Base-by-base conservation (phyloP, 2,329 filamentous ascomycete genomes). In the Cercospora beticola region DNA sequence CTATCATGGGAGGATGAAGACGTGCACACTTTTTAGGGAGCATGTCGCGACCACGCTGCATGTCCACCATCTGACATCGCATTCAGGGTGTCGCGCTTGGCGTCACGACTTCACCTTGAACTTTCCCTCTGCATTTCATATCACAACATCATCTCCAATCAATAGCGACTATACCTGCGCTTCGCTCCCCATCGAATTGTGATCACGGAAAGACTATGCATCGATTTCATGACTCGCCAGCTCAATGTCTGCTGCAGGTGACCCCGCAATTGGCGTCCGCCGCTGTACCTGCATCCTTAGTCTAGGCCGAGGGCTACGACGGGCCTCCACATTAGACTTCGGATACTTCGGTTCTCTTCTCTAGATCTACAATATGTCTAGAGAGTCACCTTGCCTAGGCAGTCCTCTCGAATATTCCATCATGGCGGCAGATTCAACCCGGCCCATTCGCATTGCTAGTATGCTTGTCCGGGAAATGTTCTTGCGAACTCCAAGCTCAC, bases 361-460 rank as follows among this genome's bases (percentile, higher is more conserved):
- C 16, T 33, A 21, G 8, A n/a, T 49, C 12, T 33, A 31, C 18
- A 43, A 33, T 4, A 69, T 69, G 67, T 61, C 61, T 8, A 64
- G 69, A 66, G 64, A 68, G 43, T 40, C 61, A 30, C 66, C 68
- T 52, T 71, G 70, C n/a, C 43, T 70, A 18, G 71, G 70, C 14
- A 71, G 70, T 52, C 70, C 68, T 12, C 18, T 69, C 18, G 66
- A 70, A 49, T 69, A 69, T 40, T 70, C 66, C 10, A 73, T 69
- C 23, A 73, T 73, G 72, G 65, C 71, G 40, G 68, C 68, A 62
- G 68, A 71, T 67, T 36, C 68, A 23, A 74, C 71, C 18, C 67
- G 75, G 16, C 73, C 76, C 12, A 73, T 77, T 40, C 75, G 76
- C 58, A 76, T 78, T 30, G 76, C 76, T 58, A 76, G 76, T 66